These are phyloP conservation scores for Laetiporus sulphureus DNA, from an alignment of 1,284 basidiomycete genomes.

Conservation along the genomic window DNA sequence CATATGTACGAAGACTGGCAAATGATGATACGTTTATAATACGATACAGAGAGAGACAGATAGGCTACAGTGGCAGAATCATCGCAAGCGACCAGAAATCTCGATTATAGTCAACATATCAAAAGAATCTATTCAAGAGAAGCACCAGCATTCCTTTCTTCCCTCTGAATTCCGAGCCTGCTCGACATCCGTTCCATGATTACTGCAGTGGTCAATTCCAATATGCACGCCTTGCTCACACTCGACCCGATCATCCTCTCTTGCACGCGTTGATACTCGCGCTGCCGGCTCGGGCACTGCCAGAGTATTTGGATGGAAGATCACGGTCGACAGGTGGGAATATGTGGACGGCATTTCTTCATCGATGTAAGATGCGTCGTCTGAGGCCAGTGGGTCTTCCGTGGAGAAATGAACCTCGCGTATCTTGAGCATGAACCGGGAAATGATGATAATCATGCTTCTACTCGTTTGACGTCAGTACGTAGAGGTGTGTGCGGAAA, in stretches of 20 bases:
- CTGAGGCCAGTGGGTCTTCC: background rate
- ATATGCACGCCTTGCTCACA: background rate
- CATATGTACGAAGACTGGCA: background rate
- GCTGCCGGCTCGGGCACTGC: background rate
- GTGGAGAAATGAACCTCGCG: background rate
- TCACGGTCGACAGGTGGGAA: background rate
- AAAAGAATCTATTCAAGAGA: background rate
- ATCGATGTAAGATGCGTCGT: background rate
- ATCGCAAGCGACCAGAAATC: background rate
- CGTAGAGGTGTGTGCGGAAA: background rate
- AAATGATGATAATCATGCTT: constrained; percentile 7
- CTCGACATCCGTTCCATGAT: background rate
- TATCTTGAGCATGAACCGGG: background rate
- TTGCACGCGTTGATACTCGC: background rate
- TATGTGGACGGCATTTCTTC: background rate
- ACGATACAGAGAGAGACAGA: background rate
- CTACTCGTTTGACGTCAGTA: background rate
- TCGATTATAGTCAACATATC: background rate
- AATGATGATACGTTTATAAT: background rate
- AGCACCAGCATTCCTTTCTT: background rate
- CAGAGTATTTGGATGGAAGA: background rate
- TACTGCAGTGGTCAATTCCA: background rate
- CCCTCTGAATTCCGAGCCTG: background rate
- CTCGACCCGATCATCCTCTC: background rate
- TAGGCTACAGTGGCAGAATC: background rate